Percentiles rank a stretch among this genome's conserved stretches.
Conservation (phyloP, 192 early-diverging fungal species). For the Umbelopsis isabellina region DNA sequence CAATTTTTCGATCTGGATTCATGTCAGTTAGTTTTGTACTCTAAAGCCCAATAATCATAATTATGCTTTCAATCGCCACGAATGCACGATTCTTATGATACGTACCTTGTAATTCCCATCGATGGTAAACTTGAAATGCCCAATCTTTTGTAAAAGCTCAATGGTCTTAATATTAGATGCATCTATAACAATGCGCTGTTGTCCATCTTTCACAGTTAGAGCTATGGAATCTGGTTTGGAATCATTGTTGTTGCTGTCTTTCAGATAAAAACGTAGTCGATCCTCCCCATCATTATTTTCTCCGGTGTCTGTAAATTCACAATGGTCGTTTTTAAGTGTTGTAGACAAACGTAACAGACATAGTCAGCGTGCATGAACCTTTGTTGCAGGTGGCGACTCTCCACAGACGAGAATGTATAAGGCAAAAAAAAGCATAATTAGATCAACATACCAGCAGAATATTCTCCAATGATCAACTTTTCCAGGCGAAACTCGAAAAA, state of each 20-base stretch:
- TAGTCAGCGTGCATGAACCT: neutral
- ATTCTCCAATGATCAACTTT: slow-evolving; percentile 23
- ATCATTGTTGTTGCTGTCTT: slow-evolving; percentile 14
- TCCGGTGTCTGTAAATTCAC: slow-evolving; percentile 2
- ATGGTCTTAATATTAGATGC: slow-evolving; percentile 23
- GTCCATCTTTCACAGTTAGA: slow-evolving; percentile 24
- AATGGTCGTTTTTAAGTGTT: neutral
- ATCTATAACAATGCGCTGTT: slow-evolving; percentile 16
- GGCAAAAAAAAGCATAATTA: neutral
- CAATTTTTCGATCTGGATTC: slow-evolving; percentile 20
- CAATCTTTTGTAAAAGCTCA: slow-evolving; percentile 22
- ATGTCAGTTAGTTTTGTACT: neutral
- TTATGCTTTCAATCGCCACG: too few species aligned
- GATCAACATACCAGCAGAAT: slow-evolving; percentile 24
- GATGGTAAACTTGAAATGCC: slow-evolving; percentile 13
- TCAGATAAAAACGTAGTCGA: slow-evolving; percentile 26
- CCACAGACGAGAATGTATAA: neutral
- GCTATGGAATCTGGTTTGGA: slow-evolving; percentile 28
- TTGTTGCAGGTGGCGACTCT: neutral
- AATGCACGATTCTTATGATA: neutral
- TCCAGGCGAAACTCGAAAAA: slow-evolving; percentile 28
- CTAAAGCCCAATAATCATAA: neutral
- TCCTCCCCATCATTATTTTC: slow-evolving; percentile 24
- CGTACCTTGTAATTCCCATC: slow-evolving; percentile 24
- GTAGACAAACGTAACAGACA: neutral